Conservation (phyloP, 768 basidiomycete species). For the Lactifluus pinguis region DNA sequence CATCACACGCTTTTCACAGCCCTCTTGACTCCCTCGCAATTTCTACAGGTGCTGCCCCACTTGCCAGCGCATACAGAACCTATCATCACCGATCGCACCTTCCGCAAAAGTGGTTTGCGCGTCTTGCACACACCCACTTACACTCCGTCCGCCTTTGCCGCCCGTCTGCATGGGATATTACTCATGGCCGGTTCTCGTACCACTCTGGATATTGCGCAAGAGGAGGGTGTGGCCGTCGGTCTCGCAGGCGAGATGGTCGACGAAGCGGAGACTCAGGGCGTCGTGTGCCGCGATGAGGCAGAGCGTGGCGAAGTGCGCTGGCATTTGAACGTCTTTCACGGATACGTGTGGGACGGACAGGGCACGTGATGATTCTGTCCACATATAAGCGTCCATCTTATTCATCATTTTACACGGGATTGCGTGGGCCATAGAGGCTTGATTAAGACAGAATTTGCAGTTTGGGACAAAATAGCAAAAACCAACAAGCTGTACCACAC, state of each 20-base stretch:
- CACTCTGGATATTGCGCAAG: constrained; percentile 59
- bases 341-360: constrained; percentile 73
- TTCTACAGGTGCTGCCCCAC: constrained; percentile 65
- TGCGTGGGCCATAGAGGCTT: no score
- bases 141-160: constrained; percentile 55
- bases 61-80: constrained; percentile 59
- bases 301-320: constrained; percentile 58
- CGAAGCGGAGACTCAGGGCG: constrained; percentile 60
- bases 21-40: constrained; percentile 80
- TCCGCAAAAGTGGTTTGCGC: constrained; percentile 58
- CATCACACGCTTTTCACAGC: constrained; percentile 39
- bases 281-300: constrained; percentile 73
- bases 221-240: constrained; percentile 64
- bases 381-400: not conserved
- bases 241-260: constrained; percentile 72
- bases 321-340: constrained; percentile 58
- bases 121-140: constrained; percentile 83
- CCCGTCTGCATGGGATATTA: constrained; percentile 52
- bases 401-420: no score
- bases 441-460: no score
- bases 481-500: no score
- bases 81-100: constrained; percentile 54
- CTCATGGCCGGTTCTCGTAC: constrained; percentile 31
- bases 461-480: no score
- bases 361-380: constrained; percentile 8